Conservation (phyloP, 192 early-diverging fungal genomes). For the Glomus cerebriforme region DNA sequence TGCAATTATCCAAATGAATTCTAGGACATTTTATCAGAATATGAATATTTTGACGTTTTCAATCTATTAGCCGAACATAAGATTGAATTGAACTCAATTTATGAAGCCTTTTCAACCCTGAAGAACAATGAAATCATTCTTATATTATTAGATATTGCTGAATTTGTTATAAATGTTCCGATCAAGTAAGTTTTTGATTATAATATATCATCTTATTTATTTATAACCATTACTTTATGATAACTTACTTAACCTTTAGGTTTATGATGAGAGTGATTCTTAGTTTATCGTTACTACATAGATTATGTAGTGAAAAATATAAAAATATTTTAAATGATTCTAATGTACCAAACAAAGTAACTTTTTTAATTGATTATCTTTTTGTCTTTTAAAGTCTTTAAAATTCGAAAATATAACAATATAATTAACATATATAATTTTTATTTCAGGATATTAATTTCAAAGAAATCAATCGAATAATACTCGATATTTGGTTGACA, state of each 20-base stretch:
- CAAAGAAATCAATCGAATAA: conserved; percentile 13
- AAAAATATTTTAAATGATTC: not conserved
- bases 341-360: not conserved
- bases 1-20: not conserved
- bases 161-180: conserved; percentile 5
- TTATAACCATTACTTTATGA: not conserved
- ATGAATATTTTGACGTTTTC: not conserved
- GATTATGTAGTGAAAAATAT: not conserved
- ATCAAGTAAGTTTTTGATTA: not conserved
- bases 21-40: not conserved
- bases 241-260: not conserved
- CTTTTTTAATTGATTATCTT: not conserved
- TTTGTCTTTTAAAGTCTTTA: not conserved
- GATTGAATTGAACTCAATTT: not conserved
- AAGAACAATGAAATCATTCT: not conserved
- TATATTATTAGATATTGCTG: not conserved
- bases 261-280: conserved; percentile 9
- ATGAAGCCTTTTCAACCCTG: not conserved
- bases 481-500: conserved; percentile 3
- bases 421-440: no score
- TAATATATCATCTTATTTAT: not conserved
- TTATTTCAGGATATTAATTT: conserved; percentile 2
- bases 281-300: not conserved
- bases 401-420: no score
- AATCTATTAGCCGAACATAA: not conserved